These are phyloP conservation scores for Neoarthrinium moseri DNA, from an alignment of 2,329 filamentous ascomycete genomes.

Conservation along the genomic window DNA sequence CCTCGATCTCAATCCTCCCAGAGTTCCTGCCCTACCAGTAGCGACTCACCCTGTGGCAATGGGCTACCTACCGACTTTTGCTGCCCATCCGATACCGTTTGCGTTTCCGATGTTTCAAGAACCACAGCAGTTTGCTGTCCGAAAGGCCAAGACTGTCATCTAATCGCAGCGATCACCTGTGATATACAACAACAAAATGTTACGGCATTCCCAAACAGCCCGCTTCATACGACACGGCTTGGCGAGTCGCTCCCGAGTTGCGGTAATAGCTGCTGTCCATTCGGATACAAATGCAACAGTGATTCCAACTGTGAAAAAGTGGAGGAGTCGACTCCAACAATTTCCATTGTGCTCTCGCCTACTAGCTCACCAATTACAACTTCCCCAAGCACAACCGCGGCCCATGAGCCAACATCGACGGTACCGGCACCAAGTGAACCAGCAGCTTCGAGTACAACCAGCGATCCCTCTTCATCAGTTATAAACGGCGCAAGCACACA, in stretches of 20 bases:
- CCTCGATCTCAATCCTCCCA: background rate
- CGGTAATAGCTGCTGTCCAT: conserved; percentile 16
- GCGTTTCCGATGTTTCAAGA: conserved; percentile 11
- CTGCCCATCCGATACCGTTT: conserved; percentile 10
- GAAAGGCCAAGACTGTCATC: conserved; percentile 6
- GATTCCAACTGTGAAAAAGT: background rate
- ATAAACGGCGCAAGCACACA: background rate
- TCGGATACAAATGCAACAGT: conserved; percentile 14
- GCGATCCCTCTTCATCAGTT: too few relatives aligned
- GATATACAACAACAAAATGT: conserved; percentile 13
- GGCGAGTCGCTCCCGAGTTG: conserved; percentile 9
- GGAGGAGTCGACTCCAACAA: background rate
- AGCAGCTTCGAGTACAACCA: too few relatives aligned
- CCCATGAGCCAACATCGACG: background rate
- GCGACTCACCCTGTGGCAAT: conserved; percentile 13
- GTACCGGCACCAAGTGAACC: background rate
- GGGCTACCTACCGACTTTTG: conserved; percentile 16
- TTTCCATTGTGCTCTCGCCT: background rate
- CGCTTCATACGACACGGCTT: conserved; percentile 14
- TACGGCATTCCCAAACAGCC: conserved; percentile 8
- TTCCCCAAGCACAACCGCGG: background rate
- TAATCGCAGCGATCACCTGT: conserved; percentile 15
- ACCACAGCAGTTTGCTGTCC: conserved; percentile 20
- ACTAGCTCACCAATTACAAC: background rate
- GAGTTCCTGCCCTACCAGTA: conserved; percentile 3